Evolutionary conservation across 139 green algal species (phyloP).

Genomic region (Chlorella sp.): DNA sequence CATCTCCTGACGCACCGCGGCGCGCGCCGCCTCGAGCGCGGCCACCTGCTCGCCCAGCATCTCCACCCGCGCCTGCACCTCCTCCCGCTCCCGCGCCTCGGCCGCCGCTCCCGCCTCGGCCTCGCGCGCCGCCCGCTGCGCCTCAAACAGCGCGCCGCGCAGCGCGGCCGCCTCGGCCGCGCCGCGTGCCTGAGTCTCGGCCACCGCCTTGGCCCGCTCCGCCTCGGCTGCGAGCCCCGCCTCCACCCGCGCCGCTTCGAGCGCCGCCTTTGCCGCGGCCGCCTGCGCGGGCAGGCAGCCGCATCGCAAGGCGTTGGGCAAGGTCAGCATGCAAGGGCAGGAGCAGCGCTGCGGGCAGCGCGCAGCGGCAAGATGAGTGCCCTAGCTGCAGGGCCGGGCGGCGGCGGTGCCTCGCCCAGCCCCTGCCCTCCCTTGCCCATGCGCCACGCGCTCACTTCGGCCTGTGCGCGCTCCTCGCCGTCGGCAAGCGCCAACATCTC

Average conservation of each 20-base stretch:
- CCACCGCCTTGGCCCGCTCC: slow-evolving; percentile 24
- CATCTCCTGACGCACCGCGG: slow-evolving; percentile 2
- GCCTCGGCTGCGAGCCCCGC: not conserved
- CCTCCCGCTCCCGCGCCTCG: slow-evolving; percentile 22
- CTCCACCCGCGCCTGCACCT: slow-evolving; percentile 14
- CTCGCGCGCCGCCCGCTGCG: slow-evolving; percentile 13
- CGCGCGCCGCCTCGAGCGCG: slow-evolving; percentile 6
- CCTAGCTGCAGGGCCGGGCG: not conserved
- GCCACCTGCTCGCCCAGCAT: slow-evolving; percentile 4
- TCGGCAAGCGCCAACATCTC: slow-evolving; percentile 43
- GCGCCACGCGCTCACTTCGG: not conserved
- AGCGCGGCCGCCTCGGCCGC: slow-evolving; percentile 37
- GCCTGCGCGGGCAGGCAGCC: slow-evolving; percentile 16
- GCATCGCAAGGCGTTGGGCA: not conserved
- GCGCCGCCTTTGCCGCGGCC: not conserved
- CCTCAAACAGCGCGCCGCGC: slow-evolving; percentile 43
- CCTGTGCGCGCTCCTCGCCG: slow-evolving; percentile 7
- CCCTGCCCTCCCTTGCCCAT: not conserved
- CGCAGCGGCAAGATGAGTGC: too few species aligned
- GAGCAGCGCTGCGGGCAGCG: not conserved
- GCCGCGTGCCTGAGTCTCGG: slow-evolving; percentile 13
- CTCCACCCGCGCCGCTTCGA: not conserved
- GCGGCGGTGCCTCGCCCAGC: not conserved
- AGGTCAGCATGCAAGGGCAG: not conserved
- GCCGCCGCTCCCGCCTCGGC: slow-evolving; percentile 4